phyloP scores from a whole-genome alignment of 2,329 filamentous ascomycete genomes.

The Atkinsonella hypoxylon region DNA sequence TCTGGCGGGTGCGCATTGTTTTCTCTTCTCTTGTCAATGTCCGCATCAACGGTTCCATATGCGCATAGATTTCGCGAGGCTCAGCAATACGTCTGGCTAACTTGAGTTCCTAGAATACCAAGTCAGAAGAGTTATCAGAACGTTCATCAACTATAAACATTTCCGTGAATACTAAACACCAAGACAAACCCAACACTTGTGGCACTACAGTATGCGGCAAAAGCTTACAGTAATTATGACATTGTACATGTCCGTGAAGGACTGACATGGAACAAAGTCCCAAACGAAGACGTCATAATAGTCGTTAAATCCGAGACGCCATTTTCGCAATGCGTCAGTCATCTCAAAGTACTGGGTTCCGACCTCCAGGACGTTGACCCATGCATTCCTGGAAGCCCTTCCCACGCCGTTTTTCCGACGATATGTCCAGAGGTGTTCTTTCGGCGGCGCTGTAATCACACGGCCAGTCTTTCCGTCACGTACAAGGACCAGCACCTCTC shows the following conservation, averaged over 20 bases:
- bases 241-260: constrained; percentile 11
- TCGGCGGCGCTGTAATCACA: constrained; percentile 15
- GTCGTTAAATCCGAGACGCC: constrained; percentile 17
- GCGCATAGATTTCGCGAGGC: constrained; percentile 12
- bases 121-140: not conserved
- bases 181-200: no score
- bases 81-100: constrained; percentile 15
- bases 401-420: constrained; percentile 14
- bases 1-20: constrained; percentile 14
- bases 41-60: constrained; percentile 13
- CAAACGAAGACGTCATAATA: constrained; percentile 19
- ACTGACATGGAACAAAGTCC: constrained; percentile 14
- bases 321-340: constrained; percentile 14
- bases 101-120: constrained; percentile 13
- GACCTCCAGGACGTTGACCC: constrained; percentile 12
- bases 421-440: constrained; percentile 16
- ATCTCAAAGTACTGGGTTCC: constrained; percentile 15
- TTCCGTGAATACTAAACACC: no score
- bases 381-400: constrained; percentile 17
- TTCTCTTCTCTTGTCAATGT: constrained; percentile 13
- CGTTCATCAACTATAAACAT: no score
- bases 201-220: no score
- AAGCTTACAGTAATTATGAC: constrained; percentile 9
- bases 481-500: constrained; percentile 16
- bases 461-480: constrained; percentile 18